phyloP scores from a whole-genome alignment of 2,329 filamentous ascomycete genomes.

The Cladophialophora chaetospira region DNA sequence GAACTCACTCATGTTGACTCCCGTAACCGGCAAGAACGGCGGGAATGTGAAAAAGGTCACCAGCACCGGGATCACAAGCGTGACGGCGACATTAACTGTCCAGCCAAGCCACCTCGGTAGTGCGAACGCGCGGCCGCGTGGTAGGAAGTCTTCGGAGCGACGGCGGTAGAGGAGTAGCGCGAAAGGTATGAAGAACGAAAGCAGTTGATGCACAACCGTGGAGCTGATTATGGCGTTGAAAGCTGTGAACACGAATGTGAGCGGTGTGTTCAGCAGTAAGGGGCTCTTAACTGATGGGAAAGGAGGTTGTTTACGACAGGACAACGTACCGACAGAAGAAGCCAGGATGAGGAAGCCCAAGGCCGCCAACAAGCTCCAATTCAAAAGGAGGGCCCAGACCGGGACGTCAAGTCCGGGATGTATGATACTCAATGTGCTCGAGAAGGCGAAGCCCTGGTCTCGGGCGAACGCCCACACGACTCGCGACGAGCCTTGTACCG shows the following conservation, averaged over 20 bases:
- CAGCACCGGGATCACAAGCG: slow-evolving; percentile 24
- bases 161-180: slow-evolving; percentile 34
- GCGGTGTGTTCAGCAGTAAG: no score
- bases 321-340: slow-evolving; percentile 1
- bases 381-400: slow-evolving; percentile 30
- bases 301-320: no score
- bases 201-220: slow-evolving; percentile 24
- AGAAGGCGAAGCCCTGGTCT: slow-evolving; percentile 30
- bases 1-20: slow-evolving; percentile 34
- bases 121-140: slow-evolving; percentile 1
- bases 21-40: slow-evolving; percentile 31
- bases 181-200: slow-evolving; percentile 36
- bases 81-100: slow-evolving; percentile 33
- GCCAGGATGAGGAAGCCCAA: slow-evolving; percentile 23
- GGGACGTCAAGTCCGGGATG: slow-evolving; percentile 29
- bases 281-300: no score
- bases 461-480: slow-evolving; percentile 37
- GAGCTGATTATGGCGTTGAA: slow-evolving; percentile 36
- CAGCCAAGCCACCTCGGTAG: slow-evolving; percentile 31
- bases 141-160: slow-evolving; percentile 31
- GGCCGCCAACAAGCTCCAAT: slow-evolving; percentile 21
- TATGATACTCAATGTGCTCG: slow-evolving; percentile 19
- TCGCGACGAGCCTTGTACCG: slow-evolving; percentile 26
- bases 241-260: no score
- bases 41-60: slow-evolving; percentile 36